Conservation (phyloP, 2,329 filamentous ascomycete genomes). For the Rhinocladiella mackenziei region DNA sequence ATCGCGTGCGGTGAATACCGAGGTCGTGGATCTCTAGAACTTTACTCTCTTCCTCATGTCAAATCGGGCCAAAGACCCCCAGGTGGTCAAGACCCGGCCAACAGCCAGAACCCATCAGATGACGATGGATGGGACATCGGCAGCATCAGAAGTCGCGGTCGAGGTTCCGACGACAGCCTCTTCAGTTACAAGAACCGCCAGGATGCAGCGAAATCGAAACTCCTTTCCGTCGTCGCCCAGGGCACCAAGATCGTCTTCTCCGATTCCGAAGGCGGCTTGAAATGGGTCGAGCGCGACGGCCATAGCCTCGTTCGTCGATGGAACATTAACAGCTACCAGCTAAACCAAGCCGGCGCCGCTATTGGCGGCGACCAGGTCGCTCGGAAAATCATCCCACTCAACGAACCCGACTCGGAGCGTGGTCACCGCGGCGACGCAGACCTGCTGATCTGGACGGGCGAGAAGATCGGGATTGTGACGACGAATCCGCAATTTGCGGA, state of each 20-base stretch:
- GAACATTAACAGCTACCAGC: slow-evolving; percentile 52
- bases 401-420: slow-evolving; percentile 51
- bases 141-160: background rate
- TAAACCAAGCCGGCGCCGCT: slow-evolving; percentile 14
- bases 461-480: slow-evolving; percentile 64
- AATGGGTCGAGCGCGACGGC: slow-evolving; percentile 88
- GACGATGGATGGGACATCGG: slow-evolving; percentile 6
- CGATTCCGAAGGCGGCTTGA: slow-evolving; percentile 77
- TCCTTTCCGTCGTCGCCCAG: slow-evolving; percentile 76
- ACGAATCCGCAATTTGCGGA: slow-evolving; percentile 34
- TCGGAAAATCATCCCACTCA: slow-evolving; percentile 32
- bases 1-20: slow-evolving; percentile 88
- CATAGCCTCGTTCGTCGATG: slow-evolving; percentile 48
- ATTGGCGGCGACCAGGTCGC: slow-evolving; percentile 19
- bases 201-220: slow-evolving; percentile 72
- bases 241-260: slow-evolving; percentile 78
- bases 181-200: slow-evolving; percentile 72
- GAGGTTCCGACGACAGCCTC: slow-evolving; percentile 4
- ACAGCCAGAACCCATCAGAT: slow-evolving; percentile 6
- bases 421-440: slow-evolving; percentile 69
- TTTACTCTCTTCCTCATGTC: slow-evolving; percentile 59
- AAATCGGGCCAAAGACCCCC: slow-evolving; percentile 10
- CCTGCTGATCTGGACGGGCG: slow-evolving; percentile 82
- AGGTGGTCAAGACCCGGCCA: background rate
- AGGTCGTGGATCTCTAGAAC: slow-evolving; percentile 79